Percentiles rank a stretch among this genome's conserved stretches.
phyloP scores from a whole-genome alignment of 805 yeast species.

The Nakazawaea peltata region DNA sequence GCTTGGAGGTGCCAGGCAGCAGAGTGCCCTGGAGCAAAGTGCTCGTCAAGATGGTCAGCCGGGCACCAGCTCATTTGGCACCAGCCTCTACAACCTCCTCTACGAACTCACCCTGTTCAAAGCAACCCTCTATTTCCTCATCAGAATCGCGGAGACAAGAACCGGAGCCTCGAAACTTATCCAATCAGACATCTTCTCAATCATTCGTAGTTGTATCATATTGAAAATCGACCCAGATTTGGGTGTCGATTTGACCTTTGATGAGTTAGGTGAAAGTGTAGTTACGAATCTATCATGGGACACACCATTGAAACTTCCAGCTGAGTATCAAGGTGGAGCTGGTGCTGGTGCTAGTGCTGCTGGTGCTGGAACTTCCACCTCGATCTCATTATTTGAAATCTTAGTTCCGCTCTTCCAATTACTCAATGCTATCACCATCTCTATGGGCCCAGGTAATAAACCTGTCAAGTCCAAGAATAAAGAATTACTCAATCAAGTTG shows the following conservation, averaged over 20 bases:
- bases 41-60: too few species aligned
- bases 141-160: slow-evolving; percentile 69
- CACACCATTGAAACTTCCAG: slow-evolving; percentile 33
- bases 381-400: slow-evolving; percentile 55
- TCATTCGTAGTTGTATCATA: slow-evolving; percentile 48
- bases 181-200: slow-evolving; percentile 64
- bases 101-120: slow-evolving; percentile 76
- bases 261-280: slow-evolving; percentile 25
- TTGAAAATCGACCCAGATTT: slow-evolving; percentile 71
- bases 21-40: slow-evolving; percentile 17
- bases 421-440: slow-evolving; percentile 54
- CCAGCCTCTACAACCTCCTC: slow-evolving; percentile 45
- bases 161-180: slow-evolving; percentile 71
- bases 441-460: slow-evolving; percentile 72
- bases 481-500: slow-evolving; percentile 41
- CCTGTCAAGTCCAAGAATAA: slow-evolving; percentile 47
- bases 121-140: slow-evolving; percentile 58
- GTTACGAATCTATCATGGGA: slow-evolving; percentile 44
- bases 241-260: slow-evolving; percentile 49
- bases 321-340: slow-evolving; percentile 15
- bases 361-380: too few species aligned
- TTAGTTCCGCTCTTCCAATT: slow-evolving; percentile 70
- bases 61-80: too few species aligned
- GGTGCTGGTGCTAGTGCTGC: slow-evolving; percentile 3
- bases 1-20: too few species aligned